Evolutionary conservation across 257 asterid species (phyloP).

Genomic region (Petunia axillaris): DNA sequence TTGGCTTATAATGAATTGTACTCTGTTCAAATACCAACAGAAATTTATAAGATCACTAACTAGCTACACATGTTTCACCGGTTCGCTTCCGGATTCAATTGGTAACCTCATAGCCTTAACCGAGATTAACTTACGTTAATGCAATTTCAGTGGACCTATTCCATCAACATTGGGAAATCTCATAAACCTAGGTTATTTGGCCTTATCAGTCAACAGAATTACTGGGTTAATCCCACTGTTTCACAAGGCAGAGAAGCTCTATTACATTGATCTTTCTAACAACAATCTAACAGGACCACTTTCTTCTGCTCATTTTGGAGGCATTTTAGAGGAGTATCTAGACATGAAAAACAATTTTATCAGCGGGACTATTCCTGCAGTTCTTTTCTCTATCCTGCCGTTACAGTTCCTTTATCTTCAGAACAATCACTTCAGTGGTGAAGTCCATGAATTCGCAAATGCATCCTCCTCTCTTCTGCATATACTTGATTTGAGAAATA

Average conservation of each 20-base stretch:
- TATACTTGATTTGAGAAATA: conserved; percentile 27
- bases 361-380: conserved; percentile 36
- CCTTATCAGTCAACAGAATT: conserved; percentile 24
- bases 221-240: neutral
- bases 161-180: conserved; percentile 31
- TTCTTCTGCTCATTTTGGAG: conserved; percentile 28
- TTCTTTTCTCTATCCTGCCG: conserved; percentile 25
- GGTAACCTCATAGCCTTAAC: too few relatives aligned
- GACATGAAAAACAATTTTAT: conserved; percentile 33
- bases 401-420: neutral
- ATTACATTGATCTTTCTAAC: conserved; percentile 20
- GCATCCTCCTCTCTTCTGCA: conserved; percentile 10
- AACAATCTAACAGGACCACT: conserved; percentile 24
- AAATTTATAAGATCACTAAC: conserved; percentile 41
- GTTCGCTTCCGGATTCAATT: too few relatives aligned
- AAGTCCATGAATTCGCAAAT: neutral
- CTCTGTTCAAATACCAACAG: conserved; percentile 42
- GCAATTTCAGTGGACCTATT: conserved; percentile 33
- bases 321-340: conserved; percentile 23
- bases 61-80: too few relatives aligned
- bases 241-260: neutral
- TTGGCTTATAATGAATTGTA: conserved; percentile 52
- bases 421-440: conserved; percentile 28
- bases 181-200: conserved; percentile 14
- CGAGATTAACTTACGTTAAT: too few relatives aligned